Evolutionary conservation across 768 basidiomycete genomes (phyloP).

Genomic region (Kwoniella europaea): DNA sequence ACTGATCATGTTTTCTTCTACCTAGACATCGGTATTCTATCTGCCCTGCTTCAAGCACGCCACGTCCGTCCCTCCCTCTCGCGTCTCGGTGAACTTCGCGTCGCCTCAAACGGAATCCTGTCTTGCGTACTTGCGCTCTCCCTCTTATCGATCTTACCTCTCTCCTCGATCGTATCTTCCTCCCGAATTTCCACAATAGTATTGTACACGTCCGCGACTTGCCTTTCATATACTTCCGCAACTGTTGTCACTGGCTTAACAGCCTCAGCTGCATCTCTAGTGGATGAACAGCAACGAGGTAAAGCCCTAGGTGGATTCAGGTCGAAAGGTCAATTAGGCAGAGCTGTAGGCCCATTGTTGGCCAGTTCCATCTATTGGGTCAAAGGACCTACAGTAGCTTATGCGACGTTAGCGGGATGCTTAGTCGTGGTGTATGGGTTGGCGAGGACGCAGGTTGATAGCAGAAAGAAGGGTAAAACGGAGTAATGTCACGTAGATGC

Average conservation of each 20-base stretch:
- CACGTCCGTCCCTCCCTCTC: conserved; percentile 84
- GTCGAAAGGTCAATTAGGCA: conserved; percentile 83
- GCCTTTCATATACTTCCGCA: conserved; percentile 90
- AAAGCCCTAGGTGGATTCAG: conserved; percentile 82
- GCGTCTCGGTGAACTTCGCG: conserved; percentile 75
- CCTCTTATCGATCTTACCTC: conserved; percentile 74
- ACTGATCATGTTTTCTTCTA: not conserved
- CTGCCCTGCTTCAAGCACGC: conserved; percentile 87
- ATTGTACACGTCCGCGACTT: conserved; percentile 70
- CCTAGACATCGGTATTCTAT: conserved; percentile 84
- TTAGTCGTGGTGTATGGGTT: conserved; percentile 28
- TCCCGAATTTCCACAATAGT: conserved; percentile 48
- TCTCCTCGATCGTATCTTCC: conserved; percentile 63
- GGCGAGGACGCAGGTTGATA: conserved; percentile 4
- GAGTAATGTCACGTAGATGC: conserved; percentile 7
- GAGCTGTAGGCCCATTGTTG: conserved; percentile 89
- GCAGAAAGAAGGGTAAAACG: not conserved
- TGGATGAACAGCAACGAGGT: conserved; percentile 82
- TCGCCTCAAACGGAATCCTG: conserved; percentile 80
- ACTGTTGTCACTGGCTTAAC: conserved; percentile 94
- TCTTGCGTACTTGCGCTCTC: conserved; percentile 74
- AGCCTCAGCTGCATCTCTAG: conserved; percentile 86
- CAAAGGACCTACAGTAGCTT: conserved; percentile 52
- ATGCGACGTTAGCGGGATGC: conserved; percentile 41
- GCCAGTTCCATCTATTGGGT: conserved; percentile 63